These are phyloP conservation scores for Castanea sativa DNA, from an alignment of 306 rosid genomes.

Conservation along the genomic window DNA sequence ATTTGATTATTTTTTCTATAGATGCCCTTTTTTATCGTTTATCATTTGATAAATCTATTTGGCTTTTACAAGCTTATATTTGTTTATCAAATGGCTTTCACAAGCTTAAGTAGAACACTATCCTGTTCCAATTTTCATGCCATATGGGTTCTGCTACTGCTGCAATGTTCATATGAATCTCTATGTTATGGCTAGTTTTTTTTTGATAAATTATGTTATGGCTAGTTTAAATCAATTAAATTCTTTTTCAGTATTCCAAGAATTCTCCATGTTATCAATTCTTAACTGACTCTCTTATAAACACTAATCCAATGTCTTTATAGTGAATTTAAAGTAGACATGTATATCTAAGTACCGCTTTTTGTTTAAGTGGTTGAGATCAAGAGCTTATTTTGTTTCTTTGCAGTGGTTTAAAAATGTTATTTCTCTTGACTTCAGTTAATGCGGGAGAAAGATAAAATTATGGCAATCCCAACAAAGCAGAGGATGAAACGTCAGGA, in stretches of 20 bases:
- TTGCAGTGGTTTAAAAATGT: not conserved
- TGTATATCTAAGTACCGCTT: not conserved
- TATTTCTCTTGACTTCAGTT: slow-evolving; percentile 44
- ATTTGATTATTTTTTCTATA: not conserved
- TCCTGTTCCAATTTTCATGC: not conserved
- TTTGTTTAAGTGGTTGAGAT: not conserved
- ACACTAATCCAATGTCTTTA: not conserved
- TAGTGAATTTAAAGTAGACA: not conserved
- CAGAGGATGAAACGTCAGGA: slow-evolving; percentile 76
- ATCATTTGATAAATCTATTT: not conserved
- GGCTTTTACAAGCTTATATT: not conserved
- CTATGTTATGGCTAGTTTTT: not conserved
- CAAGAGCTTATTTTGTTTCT: not conserved
- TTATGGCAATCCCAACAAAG: slow-evolving; percentile 59
- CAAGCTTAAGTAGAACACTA: not conserved
- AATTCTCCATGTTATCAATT: not conserved
- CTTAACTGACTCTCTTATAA: not conserved
- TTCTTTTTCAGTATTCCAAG: not conserved
- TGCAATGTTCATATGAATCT: not conserved
- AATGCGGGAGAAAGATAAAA: slow-evolving; percentile 55
- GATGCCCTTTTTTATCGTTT: not conserved
- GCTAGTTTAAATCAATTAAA: not conserved
- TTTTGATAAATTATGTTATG: too few relatives aligned
- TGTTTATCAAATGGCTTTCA: not conserved
- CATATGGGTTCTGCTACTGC: not conserved